phyloP scores from a whole-genome alignment of 371 early-diverging fungal species.

The Haplosporangium sp. region DNA sequence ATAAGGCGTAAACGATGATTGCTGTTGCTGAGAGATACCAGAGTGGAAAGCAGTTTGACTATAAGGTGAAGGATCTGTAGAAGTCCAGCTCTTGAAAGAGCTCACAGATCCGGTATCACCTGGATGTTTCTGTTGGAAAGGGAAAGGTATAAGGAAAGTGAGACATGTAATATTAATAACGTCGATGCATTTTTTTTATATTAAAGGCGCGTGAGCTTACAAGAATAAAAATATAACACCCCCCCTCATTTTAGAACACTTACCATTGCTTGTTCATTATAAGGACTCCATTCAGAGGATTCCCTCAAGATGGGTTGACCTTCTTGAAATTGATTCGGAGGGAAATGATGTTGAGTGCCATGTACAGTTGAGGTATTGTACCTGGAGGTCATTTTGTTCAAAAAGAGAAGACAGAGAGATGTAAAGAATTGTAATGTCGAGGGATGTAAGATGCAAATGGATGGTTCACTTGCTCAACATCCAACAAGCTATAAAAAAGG shows the following conservation, averaged over 20 bases:
- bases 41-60: neutral
- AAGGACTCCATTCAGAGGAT: slow-evolving; percentile 28
- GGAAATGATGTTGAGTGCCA: slow-evolving; percentile 8
- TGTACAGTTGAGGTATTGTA: slow-evolving; percentile 3
- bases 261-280: slow-evolving; percentile 27
- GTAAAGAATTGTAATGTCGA: neutral
- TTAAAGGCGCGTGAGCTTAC: neutral
- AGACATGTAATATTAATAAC: neutral
- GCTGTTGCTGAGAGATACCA: slow-evolving; percentile 3
- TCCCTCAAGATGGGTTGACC: slow-evolving; percentile 21
- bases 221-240: neutral
- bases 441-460: neutral
- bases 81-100: slow-evolving; percentile 35
- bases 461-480: neutral
- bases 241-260: neutral
- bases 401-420: neutral
- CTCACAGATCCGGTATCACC: slow-evolving; percentile 23
- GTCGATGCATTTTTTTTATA: slow-evolving; percentile 7
- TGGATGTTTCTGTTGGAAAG: slow-evolving; percentile 17
- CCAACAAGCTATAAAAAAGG: slow-evolving; percentile 3
- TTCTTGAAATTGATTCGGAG: slow-evolving; percentile 33
- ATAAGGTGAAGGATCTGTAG: slow-evolving; percentile 22
- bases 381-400: slow-evolving; percentile 14
- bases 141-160: neutral
- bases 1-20: neutral